phyloP scores from a whole-genome alignment of 495 filamentous ascomycete genomes.

The Hapsidospora chrysogenum region DNA sequence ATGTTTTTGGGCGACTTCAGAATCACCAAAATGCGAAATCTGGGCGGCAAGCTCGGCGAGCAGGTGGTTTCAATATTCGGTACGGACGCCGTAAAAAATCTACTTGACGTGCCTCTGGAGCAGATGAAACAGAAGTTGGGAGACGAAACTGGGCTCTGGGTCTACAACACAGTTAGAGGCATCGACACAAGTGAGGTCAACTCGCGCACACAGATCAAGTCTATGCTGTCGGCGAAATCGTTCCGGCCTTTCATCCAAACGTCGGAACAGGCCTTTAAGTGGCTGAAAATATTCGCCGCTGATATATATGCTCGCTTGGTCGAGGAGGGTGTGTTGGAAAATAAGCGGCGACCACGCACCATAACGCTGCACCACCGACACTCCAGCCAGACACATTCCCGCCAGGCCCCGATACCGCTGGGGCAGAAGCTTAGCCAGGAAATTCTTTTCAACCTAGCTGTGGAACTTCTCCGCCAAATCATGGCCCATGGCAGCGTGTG shows the following conservation, averaged over 20 bases:
- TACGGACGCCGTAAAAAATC: slow-evolving; percentile 64
- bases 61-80: slow-evolving; percentile 60
- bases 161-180: slow-evolving; percentile 74
- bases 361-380: slow-evolving; percentile 70
- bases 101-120: slow-evolving; percentile 56
- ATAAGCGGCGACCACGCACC: slow-evolving; percentile 70
- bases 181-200: slow-evolving; percentile 81
- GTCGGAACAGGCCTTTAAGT: slow-evolving; percentile 66
- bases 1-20: slow-evolving; percentile 75
- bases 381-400: slow-evolving; percentile 50
- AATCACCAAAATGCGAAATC: slow-evolving; percentile 89
- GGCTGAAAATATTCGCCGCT: slow-evolving; percentile 82
- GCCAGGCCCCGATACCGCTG: slow-evolving; percentile 59
- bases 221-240: slow-evolving; percentile 95
- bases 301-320: slow-evolving; percentile 84
- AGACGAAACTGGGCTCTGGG: slow-evolving; percentile 75
- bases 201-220: slow-evolving; percentile 82
- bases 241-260: slow-evolving; percentile 74
- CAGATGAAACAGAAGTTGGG: slow-evolving; percentile 67
- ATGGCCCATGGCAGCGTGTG: slow-evolving; percentile 61
- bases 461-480: slow-evolving; percentile 58
- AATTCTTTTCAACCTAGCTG: slow-evolving; percentile 61
- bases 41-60: slow-evolving; percentile 92
- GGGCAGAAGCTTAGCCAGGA: slow-evolving; percentile 55
- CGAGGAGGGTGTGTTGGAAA: slow-evolving; percentile 82